Evolutionary conservation across 1,284 basidiomycete species (phyloP).

Genomic region (Thelephora terrestris): DNA sequence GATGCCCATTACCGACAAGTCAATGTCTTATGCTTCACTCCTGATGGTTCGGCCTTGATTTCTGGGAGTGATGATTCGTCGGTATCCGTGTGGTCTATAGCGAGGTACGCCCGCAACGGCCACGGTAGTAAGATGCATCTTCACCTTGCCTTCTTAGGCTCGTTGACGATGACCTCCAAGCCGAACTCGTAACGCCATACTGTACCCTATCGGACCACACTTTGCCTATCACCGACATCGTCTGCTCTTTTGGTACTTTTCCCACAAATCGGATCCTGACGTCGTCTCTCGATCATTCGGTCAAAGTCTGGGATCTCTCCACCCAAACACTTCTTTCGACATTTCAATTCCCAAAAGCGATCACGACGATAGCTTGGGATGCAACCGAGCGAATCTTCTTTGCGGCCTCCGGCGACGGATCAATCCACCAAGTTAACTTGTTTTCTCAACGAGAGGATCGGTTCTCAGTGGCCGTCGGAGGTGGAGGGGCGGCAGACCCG

Average conservation of each 20-base stretch:
- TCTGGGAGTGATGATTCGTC: conserved; percentile 87
- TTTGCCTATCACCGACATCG: conserved; percentile 76
- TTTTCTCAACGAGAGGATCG: conserved; percentile 51
- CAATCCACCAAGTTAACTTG: conserved; percentile 73
- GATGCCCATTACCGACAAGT: conserved; percentile 93
- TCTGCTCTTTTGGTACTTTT: conserved; percentile 71
- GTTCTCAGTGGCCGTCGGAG: conserved; percentile 64
- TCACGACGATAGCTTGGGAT: conserved; percentile 69
- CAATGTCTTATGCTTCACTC: conserved; percentile 74
- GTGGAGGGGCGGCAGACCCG: conserved; percentile 59
- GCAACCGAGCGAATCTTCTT: conserved; percentile 82
- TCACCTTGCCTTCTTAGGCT: conserved; percentile 21
- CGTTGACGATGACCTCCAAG: conserved; percentile 59
- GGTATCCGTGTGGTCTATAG: conserved; percentile 82
- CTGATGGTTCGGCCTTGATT: conserved; percentile 71
- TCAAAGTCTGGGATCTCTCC: conserved; percentile 87
- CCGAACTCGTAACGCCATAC: conserved; percentile 66
- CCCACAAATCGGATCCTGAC: conserved; percentile 74
- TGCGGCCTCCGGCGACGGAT: conserved; percentile 64
- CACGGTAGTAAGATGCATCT: background rate
- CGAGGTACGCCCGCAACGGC: conserved; percentile 44
- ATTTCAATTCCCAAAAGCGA: conserved; percentile 71
- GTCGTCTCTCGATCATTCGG: conserved; percentile 81
- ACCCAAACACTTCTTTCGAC: conserved; percentile 75
- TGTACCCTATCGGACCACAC: conserved; percentile 87